phyloP scores from a whole-genome alignment of 148 eudicot genomes.

The Drosera capensis region DNA sequence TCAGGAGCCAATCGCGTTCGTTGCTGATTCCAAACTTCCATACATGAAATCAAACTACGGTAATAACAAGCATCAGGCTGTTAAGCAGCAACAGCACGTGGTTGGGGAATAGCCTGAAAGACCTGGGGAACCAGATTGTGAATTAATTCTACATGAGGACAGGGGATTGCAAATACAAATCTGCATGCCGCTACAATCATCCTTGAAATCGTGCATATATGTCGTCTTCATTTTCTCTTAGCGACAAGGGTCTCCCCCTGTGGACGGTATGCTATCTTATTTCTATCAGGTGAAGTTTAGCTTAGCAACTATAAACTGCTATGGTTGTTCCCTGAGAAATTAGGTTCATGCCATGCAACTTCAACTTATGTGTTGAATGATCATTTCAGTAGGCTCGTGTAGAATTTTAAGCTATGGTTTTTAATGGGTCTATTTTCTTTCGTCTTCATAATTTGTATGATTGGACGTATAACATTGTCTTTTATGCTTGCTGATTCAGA shows the following conservation, averaged over 20 bases:
- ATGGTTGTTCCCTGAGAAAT: no score
- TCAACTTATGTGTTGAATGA: no score
- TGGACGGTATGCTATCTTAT: constrained; percentile 22
- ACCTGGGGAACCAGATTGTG: constrained; percentile 44
- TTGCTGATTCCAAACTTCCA: no score
- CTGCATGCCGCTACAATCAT: constrained; percentile 24
- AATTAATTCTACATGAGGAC: constrained; percentile 39
- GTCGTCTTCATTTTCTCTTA: constrained; percentile 9
- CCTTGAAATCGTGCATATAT: constrained; percentile 14
- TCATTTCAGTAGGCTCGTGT: no score
- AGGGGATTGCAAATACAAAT: constrained; percentile 45
- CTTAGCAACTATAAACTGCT: background rate
- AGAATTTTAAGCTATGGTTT: background rate
- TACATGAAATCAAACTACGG: constrained; percentile 6
- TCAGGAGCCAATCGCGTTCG: no score
- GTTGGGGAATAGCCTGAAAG: constrained; percentile 44
- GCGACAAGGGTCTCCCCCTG: constrained; percentile 27
- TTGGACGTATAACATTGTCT: background rate
- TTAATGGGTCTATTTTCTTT: background rate
- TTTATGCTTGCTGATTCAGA: constrained; percentile 19
- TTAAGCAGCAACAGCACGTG: constrained; percentile 10
- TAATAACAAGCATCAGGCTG: constrained; percentile 12
- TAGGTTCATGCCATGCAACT: no score
- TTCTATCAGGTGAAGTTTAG: background rate
- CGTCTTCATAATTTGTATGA: background rate